These are phyloP conservation scores for Lipomyces sp. DNA, from an alignment of 805 yeast genomes.

Conservation along the genomic window DNA sequence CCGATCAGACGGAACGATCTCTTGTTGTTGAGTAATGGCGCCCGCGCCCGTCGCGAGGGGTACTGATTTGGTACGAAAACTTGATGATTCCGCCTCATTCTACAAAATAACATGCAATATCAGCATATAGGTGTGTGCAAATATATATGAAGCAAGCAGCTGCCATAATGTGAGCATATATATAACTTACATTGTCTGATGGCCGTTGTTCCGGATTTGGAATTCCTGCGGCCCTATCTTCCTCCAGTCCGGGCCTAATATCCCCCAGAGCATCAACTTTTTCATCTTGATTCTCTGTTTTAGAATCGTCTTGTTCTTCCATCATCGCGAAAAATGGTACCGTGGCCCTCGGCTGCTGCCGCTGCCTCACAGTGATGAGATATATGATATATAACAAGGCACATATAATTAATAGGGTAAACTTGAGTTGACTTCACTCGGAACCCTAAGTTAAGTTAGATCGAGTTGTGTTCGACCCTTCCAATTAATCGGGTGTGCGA, in stretches of 20 bases:
- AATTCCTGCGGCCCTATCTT: background rate
- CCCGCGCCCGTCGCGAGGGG: background rate
- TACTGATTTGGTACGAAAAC: background rate
- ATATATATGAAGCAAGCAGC: background rate
- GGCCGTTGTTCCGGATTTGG: background rate
- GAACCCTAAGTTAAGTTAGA: too few species aligned
- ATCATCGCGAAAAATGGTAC: background rate
- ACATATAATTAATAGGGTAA: too few species aligned
- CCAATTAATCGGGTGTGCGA: too few species aligned
- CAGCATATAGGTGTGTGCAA: background rate
- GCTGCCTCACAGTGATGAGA: background rate
- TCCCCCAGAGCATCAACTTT: background rate
- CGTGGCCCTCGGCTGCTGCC: background rate
- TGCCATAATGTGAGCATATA: background rate
- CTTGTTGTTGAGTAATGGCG: background rate
- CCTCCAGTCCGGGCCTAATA: background rate
- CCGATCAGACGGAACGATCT: background rate
- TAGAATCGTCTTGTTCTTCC: background rate
- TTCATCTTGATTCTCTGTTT: background rate
- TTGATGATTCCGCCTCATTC: background rate
- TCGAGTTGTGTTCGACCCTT: too few species aligned
- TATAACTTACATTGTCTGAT: background rate
- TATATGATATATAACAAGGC: background rate
- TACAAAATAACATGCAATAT: background rate
- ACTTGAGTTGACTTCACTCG: too few species aligned